Base-by-base conservation (phyloP, 2,329 filamentous ascomycete species). In the Aspergillus cejpii region DNA sequence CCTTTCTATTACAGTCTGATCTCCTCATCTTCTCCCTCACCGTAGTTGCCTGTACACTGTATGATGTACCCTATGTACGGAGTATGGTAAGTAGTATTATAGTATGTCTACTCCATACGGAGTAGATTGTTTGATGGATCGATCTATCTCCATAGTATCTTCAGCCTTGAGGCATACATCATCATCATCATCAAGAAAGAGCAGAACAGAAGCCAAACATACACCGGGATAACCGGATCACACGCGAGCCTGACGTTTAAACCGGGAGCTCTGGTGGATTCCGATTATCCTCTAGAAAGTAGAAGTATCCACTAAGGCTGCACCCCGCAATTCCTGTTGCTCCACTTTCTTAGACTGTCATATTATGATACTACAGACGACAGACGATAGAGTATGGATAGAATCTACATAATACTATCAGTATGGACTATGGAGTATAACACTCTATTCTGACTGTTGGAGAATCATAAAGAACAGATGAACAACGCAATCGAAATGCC, bases 291-390 rank as follows among this genome's bases (percentile, higher is more conserved):
- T 24, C 4, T 24, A 4, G 5, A 24, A 24, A 41, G 47, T n/a
- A n/a, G n/a, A n/a, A n/a, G 29, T 15, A 33, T 19, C 29, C 29
- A 33, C 53, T 56, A 55, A 57, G 45, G 55, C 60, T 63, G 62
- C 62, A 65, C 62, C 62, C 62, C 62, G 61, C 62, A n/a, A 65
- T 63, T 65, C 53, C 49, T 54, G 47, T 50, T 24, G 31, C 31
- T 34, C 31, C 31, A 34, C 31, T 34, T n/a, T n/a, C n/a, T n/a
- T n/a, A n/a, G n/a, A n/a, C n/a, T 34, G 31, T n/a, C 31, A 15
- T 34, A 6, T 34, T n/a, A 34, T 15, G 6, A 10, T 20, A 34
- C 31, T 15, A 31, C 7, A 31, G 28, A 10, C 8, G 8, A 27
- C 24, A 27, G 24, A 10, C 12, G 24, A 27, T 7, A 27, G 8